Percentiles rank a stretch among this genome's conserved stretches.
These are phyloP conservation scores for Ganoderma resinaceum DNA, from an alignment of 1,284 basidiomycete genomes.

Conservation along the genomic window DNA sequence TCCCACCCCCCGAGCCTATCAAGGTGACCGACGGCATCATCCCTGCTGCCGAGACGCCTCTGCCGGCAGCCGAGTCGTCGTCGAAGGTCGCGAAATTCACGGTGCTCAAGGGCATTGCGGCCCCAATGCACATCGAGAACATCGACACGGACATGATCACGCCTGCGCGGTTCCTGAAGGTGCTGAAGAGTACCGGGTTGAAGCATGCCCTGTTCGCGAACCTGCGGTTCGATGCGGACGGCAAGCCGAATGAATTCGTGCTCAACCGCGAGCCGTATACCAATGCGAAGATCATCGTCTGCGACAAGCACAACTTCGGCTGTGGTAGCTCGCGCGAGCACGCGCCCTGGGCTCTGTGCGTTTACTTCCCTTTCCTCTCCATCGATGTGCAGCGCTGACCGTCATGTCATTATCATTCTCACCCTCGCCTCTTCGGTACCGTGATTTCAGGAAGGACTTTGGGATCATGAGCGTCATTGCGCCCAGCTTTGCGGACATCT, in stretches of 20 bases:
- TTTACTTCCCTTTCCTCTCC: slow-evolving; percentile 29
- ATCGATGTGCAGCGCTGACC: slow-evolving; percentile 4
- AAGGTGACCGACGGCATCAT: slow-evolving; percentile 41
- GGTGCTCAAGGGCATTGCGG: slow-evolving; percentile 84
- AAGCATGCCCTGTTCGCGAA: slow-evolving; percentile 91
- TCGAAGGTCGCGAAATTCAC: slow-evolving; percentile 82
- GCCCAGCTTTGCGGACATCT: slow-evolving; percentile 95
- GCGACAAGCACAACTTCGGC: slow-evolving; percentile 93
- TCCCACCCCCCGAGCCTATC: slow-evolving; percentile 69
- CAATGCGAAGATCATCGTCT: slow-evolving; percentile 85
- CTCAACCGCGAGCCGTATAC: slow-evolving; percentile 89
- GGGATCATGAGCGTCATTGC: slow-evolving; percentile 94
- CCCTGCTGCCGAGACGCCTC: slow-evolving; percentile 43
- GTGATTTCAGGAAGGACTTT: slow-evolving; percentile 83
- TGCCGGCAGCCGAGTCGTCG: slow-evolving; percentile 60
- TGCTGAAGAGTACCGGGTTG: slow-evolving; percentile 91
- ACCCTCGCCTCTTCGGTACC: neutral
- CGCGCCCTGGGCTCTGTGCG: slow-evolving; percentile 94
- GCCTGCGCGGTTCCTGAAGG: slow-evolving; percentile 96
- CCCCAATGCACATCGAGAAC: slow-evolving; percentile 91
- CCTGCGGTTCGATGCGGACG: slow-evolving; percentile 81
- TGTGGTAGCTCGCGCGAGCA: slow-evolving; percentile 96
- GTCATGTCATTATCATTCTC: slow-evolving; percentile 4
- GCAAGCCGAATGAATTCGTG: slow-evolving; percentile 86
- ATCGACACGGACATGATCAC: slow-evolving; percentile 99